Conservation (phyloP, 169 alveolate genomes). For the Babesia divergens region DNA sequence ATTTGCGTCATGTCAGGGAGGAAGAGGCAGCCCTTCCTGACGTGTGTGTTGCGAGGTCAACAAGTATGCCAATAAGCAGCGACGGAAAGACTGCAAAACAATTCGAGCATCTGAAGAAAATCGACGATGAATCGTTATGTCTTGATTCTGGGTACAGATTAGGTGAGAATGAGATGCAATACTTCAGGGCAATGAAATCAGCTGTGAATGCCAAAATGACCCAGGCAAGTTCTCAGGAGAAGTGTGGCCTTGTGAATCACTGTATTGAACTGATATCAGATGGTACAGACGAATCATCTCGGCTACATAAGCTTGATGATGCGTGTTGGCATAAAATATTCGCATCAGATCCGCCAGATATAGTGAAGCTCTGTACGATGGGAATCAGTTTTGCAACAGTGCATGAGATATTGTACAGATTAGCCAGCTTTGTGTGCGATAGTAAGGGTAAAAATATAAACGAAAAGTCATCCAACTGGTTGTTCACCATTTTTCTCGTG, state of each 20-base stretch:
- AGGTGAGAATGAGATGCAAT: slow-evolving; percentile 22
- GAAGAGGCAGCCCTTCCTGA: slow-evolving; percentile 42
- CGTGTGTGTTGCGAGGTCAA: slow-evolving; percentile 16
- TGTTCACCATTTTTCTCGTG: slow-evolving; percentile 27
- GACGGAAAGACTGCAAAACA: slow-evolving; percentile 19
- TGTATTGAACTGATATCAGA: not conserved
- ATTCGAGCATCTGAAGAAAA: slow-evolving; percentile 36
- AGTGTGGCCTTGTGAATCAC: not conserved
- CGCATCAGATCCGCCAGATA: slow-evolving; percentile 39
- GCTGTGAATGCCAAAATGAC: not conserved
- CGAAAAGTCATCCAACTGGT: slow-evolving; percentile 40
- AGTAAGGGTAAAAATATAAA: slow-evolving; percentile 30
- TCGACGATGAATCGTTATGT: slow-evolving; percentile 23
- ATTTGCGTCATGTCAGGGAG: slow-evolving; percentile 38
- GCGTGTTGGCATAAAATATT: slow-evolving; percentile 11
- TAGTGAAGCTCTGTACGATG: not conserved
- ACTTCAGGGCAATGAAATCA: slow-evolving; percentile 35
- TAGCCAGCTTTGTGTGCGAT: slow-evolving; percentile 36
- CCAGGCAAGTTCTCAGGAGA: not conserved
- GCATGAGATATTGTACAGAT: slow-evolving; percentile 20
- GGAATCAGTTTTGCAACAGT: slow-evolving; percentile 47
- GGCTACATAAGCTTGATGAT: slow-evolving; percentile 1
- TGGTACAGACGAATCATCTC: not conserved
- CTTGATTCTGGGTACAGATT: slow-evolving; percentile 28
- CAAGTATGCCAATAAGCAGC: not conserved